Percentiles rank a stretch among this genome's conserved stretches.
Conservation (phyloP, 225 moss, liverwort and hornwort species). For the Bryoerythrophyllum caledonicum region DNA sequence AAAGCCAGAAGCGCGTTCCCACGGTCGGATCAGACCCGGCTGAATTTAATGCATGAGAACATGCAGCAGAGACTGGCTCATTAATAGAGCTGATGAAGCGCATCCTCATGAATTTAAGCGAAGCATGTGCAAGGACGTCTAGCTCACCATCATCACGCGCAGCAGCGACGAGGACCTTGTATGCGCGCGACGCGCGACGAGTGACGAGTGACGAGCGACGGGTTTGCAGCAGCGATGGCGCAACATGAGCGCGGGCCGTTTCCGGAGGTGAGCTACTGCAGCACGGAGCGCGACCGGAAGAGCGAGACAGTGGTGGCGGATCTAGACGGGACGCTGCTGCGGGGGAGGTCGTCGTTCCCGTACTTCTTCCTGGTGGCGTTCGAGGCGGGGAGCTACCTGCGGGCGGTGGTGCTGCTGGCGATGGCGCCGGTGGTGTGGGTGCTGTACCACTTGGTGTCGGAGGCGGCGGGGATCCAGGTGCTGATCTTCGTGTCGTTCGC, state of each 20-base stretch:
- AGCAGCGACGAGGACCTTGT: too few relatives aligned
- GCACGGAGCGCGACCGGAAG: conserved; percentile 36
- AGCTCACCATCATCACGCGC: too few relatives aligned
- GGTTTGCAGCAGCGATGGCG: conserved; percentile 5
- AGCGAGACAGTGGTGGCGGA: conserved; percentile 71
- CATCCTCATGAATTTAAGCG: too few relatives aligned
- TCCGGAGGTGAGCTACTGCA: conserved; percentile 36
- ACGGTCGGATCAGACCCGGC: too few relatives aligned
- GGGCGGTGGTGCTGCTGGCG: conserved; percentile 61
- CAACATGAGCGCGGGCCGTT: conserved; percentile 1
- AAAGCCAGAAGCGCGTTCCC: too few relatives aligned
- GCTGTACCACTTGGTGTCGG: conserved; percentile 72
- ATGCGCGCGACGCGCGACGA: not conserved
- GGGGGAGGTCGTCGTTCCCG: conserved; percentile 71
- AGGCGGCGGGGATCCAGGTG: conserved; percentile 71
- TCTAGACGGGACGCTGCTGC: conserved; percentile 78
- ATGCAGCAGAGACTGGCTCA: too few relatives aligned
- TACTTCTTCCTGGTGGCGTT: conserved; percentile 94
- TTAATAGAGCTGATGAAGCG: too few relatives aligned
- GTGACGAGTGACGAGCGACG: not conserved
- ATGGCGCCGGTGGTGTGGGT: conserved; percentile 58
- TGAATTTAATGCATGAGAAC: too few relatives aligned
- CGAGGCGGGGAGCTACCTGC: conserved; percentile 68
- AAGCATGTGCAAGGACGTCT: too few relatives aligned
- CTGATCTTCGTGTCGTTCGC: conserved; percentile 71